Percentiles rank a stretch among this genome's conserved stretches.
Evolutionary conservation across 2,329 filamentous ascomycete species (phyloP).

Genomic region (Aspergillus sp.): DNA sequence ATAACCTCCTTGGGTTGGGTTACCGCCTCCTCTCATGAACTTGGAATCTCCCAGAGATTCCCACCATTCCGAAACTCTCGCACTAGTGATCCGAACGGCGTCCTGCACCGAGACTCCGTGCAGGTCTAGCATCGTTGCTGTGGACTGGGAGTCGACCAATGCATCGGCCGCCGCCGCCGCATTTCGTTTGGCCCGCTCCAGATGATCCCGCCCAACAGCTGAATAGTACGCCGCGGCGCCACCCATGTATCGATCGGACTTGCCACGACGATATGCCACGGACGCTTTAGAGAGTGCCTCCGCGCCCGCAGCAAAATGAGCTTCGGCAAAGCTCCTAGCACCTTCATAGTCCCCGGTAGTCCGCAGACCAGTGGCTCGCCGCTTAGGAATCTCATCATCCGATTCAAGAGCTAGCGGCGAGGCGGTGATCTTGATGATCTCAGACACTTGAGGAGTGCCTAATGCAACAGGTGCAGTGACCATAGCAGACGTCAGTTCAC

Average conservation of each 20-base stretch:
- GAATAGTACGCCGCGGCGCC: slow-evolving; percentile 75
- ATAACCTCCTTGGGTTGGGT: slow-evolving; percentile 56
- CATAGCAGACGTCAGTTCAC: slow-evolving; percentile 58
- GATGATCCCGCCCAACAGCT: slow-evolving; percentile 64
- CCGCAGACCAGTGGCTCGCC: slow-evolving; percentile 5
- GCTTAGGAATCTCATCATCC: slow-evolving; percentile 21
- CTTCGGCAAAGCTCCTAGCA: slow-evolving; percentile 38
- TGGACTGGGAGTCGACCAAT: slow-evolving; percentile 67
- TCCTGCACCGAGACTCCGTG: slow-evolving; percentile 81
- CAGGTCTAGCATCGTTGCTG: slow-evolving; percentile 63
- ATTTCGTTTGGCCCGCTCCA: slow-evolving; percentile 56
- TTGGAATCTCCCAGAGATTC: slow-evolving; percentile 63
- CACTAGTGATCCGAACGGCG: slow-evolving; percentile 72
- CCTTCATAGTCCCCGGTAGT: slow-evolving; percentile 21
- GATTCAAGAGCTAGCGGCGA: slow-evolving; percentile 20
- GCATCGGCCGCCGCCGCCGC: slow-evolving; percentile 66
- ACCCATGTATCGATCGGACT: slow-evolving; percentile 70
- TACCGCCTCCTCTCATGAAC: slow-evolving; percentile 42
- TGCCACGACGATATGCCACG: slow-evolving; percentile 57
- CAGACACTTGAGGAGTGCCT: slow-evolving; percentile 23
- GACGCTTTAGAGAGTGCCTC: slow-evolving; percentile 58
- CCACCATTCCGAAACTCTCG: slow-evolving; percentile 74
- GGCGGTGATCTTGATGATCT: slow-evolving; percentile 45
- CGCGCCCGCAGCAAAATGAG: slow-evolving; percentile 47
- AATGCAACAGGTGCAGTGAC: slow-evolving; percentile 31